Base-by-base conservation (phyloP, 805 yeast genomes). In the Wickerhamiella bombiphila region DNA sequence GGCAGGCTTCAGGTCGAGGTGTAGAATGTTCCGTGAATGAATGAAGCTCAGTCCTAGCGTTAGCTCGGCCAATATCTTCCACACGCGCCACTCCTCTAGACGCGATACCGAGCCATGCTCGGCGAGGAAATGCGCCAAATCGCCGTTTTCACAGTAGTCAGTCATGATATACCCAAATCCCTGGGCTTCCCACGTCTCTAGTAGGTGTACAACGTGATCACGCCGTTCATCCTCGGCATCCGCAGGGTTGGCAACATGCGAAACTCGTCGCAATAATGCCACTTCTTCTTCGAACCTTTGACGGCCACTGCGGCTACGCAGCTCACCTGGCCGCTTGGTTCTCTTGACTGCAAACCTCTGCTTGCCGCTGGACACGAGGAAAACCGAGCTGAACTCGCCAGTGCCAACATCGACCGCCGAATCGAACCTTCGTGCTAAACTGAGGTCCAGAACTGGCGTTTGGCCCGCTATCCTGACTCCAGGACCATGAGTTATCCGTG, bases 1-100 rank as follows among this genome's bases (percentile, higher is more conserved):
- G 2, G 96, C 95, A 1, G 98, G 98, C 59, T 91, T 91, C 53
- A 91, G 60, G 58, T 91, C 98, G 38, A 91, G 62, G 59, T 91
- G 98, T 36, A 86, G 63, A 37, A 81, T 77, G 44, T 78, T 75
- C 32, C 73, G 66, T 50, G 66, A 68, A 55, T 91, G 98, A 34
- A 91, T 76, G 54, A 74, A 85, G 46, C 72, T 67, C 42, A 91
- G 61, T 0, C 96, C 98, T 34, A 42, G 66, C 30, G 82, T 59
- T 14, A 86, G 65, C 55, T 88, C 98, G 36, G 79, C 76, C 47
- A 91, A 64, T 32, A 91, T 88, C 60, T 91, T 91, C 98, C 98
- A 91, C 29, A 88, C 86, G 49, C 98, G 70, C 79, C 95, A 91
- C 56, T 91, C 98, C 54, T 91, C 98, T 36, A 91, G 65, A 49